Percentiles rank a stretch among this genome's conserved stretches.
Evolutionary conservation across 2,329 filamentous ascomycete species (phyloP).

Genomic region (Trichocomaceae sp.): DNA sequence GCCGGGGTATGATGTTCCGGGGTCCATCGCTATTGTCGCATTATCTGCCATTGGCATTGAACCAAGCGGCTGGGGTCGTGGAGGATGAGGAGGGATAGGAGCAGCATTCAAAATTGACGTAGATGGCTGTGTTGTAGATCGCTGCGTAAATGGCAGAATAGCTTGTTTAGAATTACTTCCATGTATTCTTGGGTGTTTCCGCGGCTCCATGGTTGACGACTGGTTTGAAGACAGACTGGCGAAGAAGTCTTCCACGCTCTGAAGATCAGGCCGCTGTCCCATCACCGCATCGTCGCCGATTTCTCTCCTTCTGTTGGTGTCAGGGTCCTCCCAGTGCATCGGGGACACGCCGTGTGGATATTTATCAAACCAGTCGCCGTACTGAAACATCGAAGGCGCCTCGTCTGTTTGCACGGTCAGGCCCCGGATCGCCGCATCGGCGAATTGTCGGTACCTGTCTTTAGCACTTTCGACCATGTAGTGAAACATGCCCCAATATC

Average conservation of each 20-base stretch:
- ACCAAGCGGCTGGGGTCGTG: slow-evolving; percentile 23
- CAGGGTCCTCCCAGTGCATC: slow-evolving; percentile 73
- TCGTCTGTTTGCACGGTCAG: slow-evolving; percentile 31
- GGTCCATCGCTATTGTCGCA: slow-evolving; percentile 6
- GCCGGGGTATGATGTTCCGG: slow-evolving; percentile 18
- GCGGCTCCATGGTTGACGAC: background rate
- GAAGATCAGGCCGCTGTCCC: slow-evolving; percentile 81
- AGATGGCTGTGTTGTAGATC: slow-evolving; percentile 17
- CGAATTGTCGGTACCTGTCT: slow-evolving; percentile 76
- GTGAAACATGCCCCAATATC: slow-evolving; percentile 97
- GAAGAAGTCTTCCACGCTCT: slow-evolving; percentile 92
- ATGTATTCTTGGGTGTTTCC: slow-evolving; percentile 13
- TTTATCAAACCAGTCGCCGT: slow-evolving; percentile 94
- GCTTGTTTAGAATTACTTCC: slow-evolving; percentile 19
- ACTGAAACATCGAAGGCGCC: slow-evolving; percentile 74
- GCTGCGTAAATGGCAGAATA: slow-evolving; percentile 3
- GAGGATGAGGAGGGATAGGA: slow-evolving; percentile 14
- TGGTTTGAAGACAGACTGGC: slow-evolving; percentile 60
- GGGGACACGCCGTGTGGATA: slow-evolving; percentile 89
- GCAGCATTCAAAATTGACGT: slow-evolving; percentile 19
- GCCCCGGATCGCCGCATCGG: slow-evolving; percentile 70
- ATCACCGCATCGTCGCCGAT: slow-evolving; percentile 80
- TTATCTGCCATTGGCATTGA: slow-evolving; percentile 20
- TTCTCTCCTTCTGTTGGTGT: slow-evolving; percentile 61
- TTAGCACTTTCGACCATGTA: slow-evolving; percentile 92